Base-by-base conservation (phyloP, 768 basidiomycete species). In the Leccinum ochraceum region DNA sequence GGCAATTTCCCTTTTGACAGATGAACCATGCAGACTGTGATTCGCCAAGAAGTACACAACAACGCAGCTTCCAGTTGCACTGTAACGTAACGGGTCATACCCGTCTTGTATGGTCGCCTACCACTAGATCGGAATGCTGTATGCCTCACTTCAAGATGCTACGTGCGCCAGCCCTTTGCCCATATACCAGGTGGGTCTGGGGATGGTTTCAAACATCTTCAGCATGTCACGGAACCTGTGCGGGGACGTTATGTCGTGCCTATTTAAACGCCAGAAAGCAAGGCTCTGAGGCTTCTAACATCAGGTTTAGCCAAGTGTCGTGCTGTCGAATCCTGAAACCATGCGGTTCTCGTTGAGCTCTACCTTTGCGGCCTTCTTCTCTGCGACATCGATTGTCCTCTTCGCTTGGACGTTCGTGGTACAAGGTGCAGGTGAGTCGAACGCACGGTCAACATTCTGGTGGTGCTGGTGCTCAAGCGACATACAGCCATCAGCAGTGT, bases 371-470 rank as follows among this genome's bases (percentile, higher is more conserved):
- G 48, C 10, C 3, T 7, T 58, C n/a, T 48, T 62, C 4, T 8
- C 54, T 36, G 16, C 44, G 26, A 26, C 17, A 1, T 54, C 10
- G 10, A 24, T 54, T 39, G 13, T 55, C 52, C n/a, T 66, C n/a
- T 37, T 57, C 34, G 34, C 28, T 1, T 67, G 63, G 54, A 36
- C 44, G 1, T 3, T 53, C 16, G 56, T 60, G 49, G 67, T 6
- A 3, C 67, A 48, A 32, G 51, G 63, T 32, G 63, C 54, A 6
- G 54, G 66, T 68, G n/a, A 62, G 63, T 57, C 20, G 13, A 2
- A 36, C 34, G 5, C 5, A 36, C 34, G 34, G 34, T 36, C 34
- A 36, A 36, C 34, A 2, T 36, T 6, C 13, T 36, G 34, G 34
- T 36, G 34, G 34, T 36, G 32, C 32, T 32, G 32, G 10, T 32